Evolutionary conservation across 345 rosid genomes (phyloP), one percentile per base, ranked within the genome.

Genomic region (Bruguiera gymnorhiza): DNA sequence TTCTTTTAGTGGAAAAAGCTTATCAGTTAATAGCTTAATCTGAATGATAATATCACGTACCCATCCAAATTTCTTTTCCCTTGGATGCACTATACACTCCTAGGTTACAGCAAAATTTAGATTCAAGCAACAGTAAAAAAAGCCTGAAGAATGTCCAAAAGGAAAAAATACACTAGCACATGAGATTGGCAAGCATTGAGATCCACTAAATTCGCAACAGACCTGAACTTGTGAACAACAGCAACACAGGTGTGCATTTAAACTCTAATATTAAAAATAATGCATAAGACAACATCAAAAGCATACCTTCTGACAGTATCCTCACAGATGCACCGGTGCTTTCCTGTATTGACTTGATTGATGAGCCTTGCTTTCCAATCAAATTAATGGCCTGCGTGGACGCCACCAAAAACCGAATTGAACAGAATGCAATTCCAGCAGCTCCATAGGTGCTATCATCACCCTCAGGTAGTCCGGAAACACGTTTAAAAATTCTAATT

Each of bases 361-460:
- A 67, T 16, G 89, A 90, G 10, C 98, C 99, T 68, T 95, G 98
- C 79, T 90, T 95, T 53, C 99, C 98, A 51, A 95, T 95, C 48
- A 95, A 82, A 80, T 83, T 88, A 8, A 89, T 92, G 2, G 97
- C 99, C 73, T 95, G 99, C 0, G 96, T 79, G 48, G 92, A 87
- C 9, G 97, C 89, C 74, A 90, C 97, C 86, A 95, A 67, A 52
- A 92, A 78, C 70, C 86, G 80, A 26, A 87, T 71, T 11, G 96
- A 90, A 77, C 79, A 87, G 83, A 86, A 84, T 24, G 81, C 86
- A 79, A 62, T 76, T 32, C 72, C 82, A 65, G 85, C 76, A 60
- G 78, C 71, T 30, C 71, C 84, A 15, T 79, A 62, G 4, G 48
- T 57, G 18, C 62, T 69, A 63, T 53, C 61, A 53, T 80, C 83